Percentiles rank a stretch among this genome's conserved stretches.
Evolutionary conservation across 805 yeast species (phyloP).

Genomic region (Cyberlindnera veronae): DNA sequence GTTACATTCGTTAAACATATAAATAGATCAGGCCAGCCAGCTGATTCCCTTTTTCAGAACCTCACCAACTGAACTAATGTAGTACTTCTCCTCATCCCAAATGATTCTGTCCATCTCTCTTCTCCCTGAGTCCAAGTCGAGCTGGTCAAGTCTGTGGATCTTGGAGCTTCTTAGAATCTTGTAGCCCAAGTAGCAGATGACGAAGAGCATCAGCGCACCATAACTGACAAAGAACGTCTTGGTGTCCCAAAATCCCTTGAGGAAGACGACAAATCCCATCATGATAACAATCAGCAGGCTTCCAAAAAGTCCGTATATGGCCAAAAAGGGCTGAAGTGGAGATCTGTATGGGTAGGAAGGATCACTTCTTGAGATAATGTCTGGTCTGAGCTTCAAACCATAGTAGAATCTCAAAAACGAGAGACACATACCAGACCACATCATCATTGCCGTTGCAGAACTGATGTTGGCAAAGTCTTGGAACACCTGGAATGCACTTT

Average conservation of each 20-base stretch:
- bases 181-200: slow-evolving; percentile 49
- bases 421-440: slow-evolving; percentile 73
- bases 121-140: slow-evolving; percentile 82
- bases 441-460: slow-evolving; percentile 71
- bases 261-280: slow-evolving; percentile 62
- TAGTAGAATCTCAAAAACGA: slow-evolving; percentile 61
- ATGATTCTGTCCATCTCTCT: slow-evolving; percentile 76
- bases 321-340: slow-evolving; percentile 67
- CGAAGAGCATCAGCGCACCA: slow-evolving; percentile 55
- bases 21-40: slow-evolving; percentile 28
- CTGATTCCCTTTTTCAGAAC: slow-evolving; percentile 26
- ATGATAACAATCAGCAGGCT: slow-evolving; percentile 47
- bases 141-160: slow-evolving; percentile 62
- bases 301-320: slow-evolving; percentile 58
- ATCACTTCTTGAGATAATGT: slow-evolving; percentile 60
- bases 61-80: slow-evolving; percentile 31
- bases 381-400: slow-evolving; percentile 59
- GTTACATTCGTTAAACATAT: no score
- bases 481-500: slow-evolving; percentile 58
- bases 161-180: slow-evolving; percentile 59
- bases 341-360: slow-evolving; percentile 65
- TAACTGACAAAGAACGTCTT: slow-evolving; percentile 63
- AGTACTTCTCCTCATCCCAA: slow-evolving; percentile 70
- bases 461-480: slow-evolving; percentile 64
- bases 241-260: slow-evolving; percentile 54